Percentiles rank a stretch among this genome's conserved stretches.
Conservation (phyloP, 768 basidiomycete species). For the Suillus brevipes region DNA sequence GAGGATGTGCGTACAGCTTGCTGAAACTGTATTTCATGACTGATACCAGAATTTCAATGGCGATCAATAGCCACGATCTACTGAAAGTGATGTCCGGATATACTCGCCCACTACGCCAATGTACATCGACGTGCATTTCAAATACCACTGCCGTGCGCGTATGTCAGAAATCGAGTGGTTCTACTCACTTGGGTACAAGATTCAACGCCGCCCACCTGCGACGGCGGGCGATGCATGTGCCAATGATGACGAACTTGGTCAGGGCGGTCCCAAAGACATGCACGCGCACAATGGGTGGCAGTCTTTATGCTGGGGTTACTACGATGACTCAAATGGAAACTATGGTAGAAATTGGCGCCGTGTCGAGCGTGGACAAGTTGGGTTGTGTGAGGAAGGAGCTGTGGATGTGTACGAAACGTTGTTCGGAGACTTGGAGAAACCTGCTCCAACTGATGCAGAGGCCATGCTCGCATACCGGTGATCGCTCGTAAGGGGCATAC, state of each 20-base stretch:
- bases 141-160: slow-evolving; percentile 12
- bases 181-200: slow-evolving; percentile 18
- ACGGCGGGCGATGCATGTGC: background rate
- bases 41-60: background rate
- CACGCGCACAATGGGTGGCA: slow-evolving; percentile 15
- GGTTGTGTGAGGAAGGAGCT: slow-evolving; percentile 11
- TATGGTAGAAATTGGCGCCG: slow-evolving; percentile 1
- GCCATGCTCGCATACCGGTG: background rate
- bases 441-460: background rate
- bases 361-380: slow-evolving; percentile 7
- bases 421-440: slow-evolving; percentile 12
- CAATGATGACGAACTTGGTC: background rate
- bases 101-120: slow-evolving; percentile 12
- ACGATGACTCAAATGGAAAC: slow-evolving; percentile 11
- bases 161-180: slow-evolving; percentile 10
- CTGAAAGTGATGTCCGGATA: slow-evolving; percentile 8
- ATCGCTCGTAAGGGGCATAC: slow-evolving; percentile 8
- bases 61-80: slow-evolving; percentile 8
- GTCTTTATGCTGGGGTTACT: slow-evolving; percentile 17
- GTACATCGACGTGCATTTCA: slow-evolving; percentile 20
- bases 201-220: slow-evolving; percentile 4
- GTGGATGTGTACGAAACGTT: slow-evolving; percentile 14
- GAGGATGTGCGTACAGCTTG: background rate
- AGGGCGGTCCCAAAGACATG: background rate
- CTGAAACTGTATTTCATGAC: background rate